A percentile compares a stretch with the other conserved stretches of the same genome.
These are phyloP conservation scores for Calonectria honghensis DNA, from an alignment of 2,329 filamentous ascomycete genomes.

Conservation along the genomic window DNA sequence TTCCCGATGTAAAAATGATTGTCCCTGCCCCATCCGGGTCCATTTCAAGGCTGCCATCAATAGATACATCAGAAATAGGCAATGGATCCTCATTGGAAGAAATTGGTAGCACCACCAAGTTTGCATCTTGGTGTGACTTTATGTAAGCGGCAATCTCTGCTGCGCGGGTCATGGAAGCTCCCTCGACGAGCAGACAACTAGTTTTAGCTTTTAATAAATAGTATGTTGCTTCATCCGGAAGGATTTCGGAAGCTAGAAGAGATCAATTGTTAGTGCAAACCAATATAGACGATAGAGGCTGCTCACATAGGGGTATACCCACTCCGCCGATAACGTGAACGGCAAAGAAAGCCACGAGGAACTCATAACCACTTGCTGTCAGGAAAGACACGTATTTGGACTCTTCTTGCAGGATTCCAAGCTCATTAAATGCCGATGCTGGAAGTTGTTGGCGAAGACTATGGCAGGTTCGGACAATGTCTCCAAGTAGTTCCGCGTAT, in stretches of 20 bases:
- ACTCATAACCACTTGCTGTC: slow-evolving; percentile 49
- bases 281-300: not conserved
- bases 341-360: slow-evolving; percentile 51
- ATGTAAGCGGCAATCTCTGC: not conserved
- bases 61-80: not conserved
- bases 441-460: slow-evolving; percentile 34
- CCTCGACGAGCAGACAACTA: not conserved
- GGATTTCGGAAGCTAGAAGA: not conserved
- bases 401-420: slow-evolving; percentile 32
- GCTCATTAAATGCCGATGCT: slow-evolving; percentile 20
- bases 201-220: not conserved
- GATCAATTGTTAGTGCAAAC: not conserved
- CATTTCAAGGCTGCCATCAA: not conserved
- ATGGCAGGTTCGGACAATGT: slow-evolving; percentile 46
- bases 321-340: slow-evolving; percentile 39
- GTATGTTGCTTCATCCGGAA: not conserved
- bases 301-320: not conserved
- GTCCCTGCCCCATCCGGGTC: not conserved
- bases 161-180: not conserved
- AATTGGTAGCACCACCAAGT: not conserved
- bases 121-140: not conserved
- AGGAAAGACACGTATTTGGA: slow-evolving; percentile 42
- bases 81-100: not conserved
- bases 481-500: slow-evolving; percentile 45
- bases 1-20: not conserved